phyloP scores from a whole-genome alignment of 2,329 filamentous ascomycete species.

The Dactylellina parvicollis region DNA sequence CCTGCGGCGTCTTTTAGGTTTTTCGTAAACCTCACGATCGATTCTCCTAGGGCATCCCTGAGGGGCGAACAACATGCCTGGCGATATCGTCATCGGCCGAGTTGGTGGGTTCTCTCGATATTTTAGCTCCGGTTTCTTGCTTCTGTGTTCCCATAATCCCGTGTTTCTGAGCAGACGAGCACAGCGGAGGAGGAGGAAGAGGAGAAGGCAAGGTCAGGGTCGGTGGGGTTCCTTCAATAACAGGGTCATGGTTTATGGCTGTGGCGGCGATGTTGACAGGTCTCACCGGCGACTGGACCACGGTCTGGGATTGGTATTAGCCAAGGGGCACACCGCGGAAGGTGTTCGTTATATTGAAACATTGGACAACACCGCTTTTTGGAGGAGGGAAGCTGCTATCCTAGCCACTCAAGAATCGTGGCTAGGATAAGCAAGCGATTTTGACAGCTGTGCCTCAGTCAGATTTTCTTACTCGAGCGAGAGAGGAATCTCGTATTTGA shows the following conservation, averaged over 20 bases:
- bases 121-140: background rate
- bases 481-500: slow-evolving; percentile 52
- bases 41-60: slow-evolving; percentile 35
- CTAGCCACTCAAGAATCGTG: slow-evolving; percentile 29
- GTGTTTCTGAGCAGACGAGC: background rate
- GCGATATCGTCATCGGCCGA: slow-evolving; percentile 42
- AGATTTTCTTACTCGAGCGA: background rate
- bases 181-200: background rate
- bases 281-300: slow-evolving; percentile 49
- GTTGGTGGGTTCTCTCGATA: slow-evolving; percentile 26
- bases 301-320: slow-evolving; percentile 35
- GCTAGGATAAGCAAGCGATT: slow-evolving; percentile 7
- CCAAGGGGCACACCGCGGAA: slow-evolving; percentile 23
- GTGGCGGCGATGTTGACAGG: slow-evolving; percentile 33
- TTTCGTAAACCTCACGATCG: slow-evolving; percentile 16
- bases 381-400: slow-evolving; percentile 21
- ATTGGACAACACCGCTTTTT: slow-evolving; percentile 11
- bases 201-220: slow-evolving; percentile 20
- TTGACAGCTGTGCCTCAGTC: slow-evolving; percentile 20
- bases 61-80: background rate
- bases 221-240: slow-evolving; percentile 5
- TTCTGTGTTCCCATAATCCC: background rate
- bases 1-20: slow-evolving; percentile 39
- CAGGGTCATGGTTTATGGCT: slow-evolving; percentile 22
- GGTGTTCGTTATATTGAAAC: slow-evolving; percentile 30